Conservation (phyloP, 495 filamentous ascomycete genomes). For the Neurospora sp. region DNA sequence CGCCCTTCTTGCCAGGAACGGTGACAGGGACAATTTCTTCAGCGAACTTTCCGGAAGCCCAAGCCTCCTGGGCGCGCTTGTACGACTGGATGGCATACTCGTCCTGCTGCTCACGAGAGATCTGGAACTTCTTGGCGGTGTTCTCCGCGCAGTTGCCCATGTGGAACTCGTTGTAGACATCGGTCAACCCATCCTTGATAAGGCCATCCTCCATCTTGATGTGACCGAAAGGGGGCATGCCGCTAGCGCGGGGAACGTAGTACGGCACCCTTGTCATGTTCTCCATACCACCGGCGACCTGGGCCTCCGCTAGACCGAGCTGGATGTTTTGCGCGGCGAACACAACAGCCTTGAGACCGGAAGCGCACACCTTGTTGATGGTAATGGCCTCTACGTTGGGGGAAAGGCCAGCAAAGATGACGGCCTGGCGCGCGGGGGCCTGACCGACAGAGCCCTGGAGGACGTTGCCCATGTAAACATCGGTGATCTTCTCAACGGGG, state of each 20-base stretch:
- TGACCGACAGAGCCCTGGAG: slow-evolving; percentile 76
- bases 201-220: slow-evolving; percentile 82
- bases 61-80: slow-evolving; percentile 80
- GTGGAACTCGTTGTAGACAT: slow-evolving; percentile 92
- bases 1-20: slow-evolving; percentile 74
- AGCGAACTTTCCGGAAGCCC: slow-evolving; percentile 65
- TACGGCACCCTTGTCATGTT: slow-evolving; percentile 93
- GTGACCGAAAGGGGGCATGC: slow-evolving; percentile 74
- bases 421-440: slow-evolving; percentile 83
- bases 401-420: slow-evolving; percentile 77
- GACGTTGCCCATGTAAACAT: slow-evolving; percentile 98
- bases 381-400: slow-evolving; percentile 72
- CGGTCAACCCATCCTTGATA: slow-evolving; percentile 91
- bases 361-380: slow-evolving; percentile 96
- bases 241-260: slow-evolving; percentile 69
- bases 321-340: slow-evolving; percentile 92
- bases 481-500: slow-evolving; percentile 64
- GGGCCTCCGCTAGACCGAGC: slow-evolving; percentile 73
- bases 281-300: slow-evolving; percentile 93
- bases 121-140: slow-evolving; percentile 75
- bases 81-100: slow-evolving; percentile 83
- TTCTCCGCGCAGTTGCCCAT: slow-evolving; percentile 98
- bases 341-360: slow-evolving; percentile 82
- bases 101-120: slow-evolving; percentile 80
- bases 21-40: slow-evolving; percentile 85